A percentile compares a stretch with the other conserved stretches of the same genome.
Conservation (phyloP, 1,139 yeast genomes). For the Geotrichum phurueaensis region DNA sequence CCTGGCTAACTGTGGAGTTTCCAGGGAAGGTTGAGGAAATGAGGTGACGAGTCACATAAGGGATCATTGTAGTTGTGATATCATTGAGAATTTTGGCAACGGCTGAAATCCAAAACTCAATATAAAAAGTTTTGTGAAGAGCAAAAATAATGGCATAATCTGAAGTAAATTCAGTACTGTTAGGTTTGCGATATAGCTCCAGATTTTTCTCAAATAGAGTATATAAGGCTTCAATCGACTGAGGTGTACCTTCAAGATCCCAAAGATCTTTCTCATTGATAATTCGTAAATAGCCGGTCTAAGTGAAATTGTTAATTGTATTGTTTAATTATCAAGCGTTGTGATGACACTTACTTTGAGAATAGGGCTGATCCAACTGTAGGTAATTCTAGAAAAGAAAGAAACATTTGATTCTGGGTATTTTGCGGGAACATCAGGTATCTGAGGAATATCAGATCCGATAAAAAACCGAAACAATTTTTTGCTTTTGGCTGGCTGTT, state of each 20-base stretch:
- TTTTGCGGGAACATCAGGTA: background rate
- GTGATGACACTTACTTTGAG: background rate
- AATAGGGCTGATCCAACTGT: constrained; percentile 6
- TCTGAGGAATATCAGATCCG: constrained; percentile 1
- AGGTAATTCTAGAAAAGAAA: background rate
- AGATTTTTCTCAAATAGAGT: constrained; percentile 39
- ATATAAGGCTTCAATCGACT: constrained; percentile 45
- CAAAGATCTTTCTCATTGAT: constrained; percentile 58
- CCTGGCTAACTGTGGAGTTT: constrained; percentile 38
- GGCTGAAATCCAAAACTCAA: constrained; percentile 45
- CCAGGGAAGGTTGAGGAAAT: constrained; percentile 40
- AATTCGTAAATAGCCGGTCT: constrained; percentile 59
- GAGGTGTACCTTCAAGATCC: constrained; percentile 45
- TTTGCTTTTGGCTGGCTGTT: background rate
- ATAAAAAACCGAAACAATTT: background rate
- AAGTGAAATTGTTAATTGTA: background rate
- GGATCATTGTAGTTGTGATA: constrained; percentile 45
- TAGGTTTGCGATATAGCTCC: constrained; percentile 33
- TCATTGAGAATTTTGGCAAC: constrained; percentile 45
- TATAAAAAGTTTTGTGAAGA: constrained; percentile 45
- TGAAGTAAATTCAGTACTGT: constrained; percentile 35
- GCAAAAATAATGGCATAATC: constrained; percentile 41
- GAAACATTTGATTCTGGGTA: constrained; percentile 3
- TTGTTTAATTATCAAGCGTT: background rate
- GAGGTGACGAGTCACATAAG: constrained; percentile 46